Evolutionary conservation across 805 yeast genomes (phyloP), one percentile per base, ranked within the genome.

Genomic region (Kodamaea kaohsiungensis): DNA sequence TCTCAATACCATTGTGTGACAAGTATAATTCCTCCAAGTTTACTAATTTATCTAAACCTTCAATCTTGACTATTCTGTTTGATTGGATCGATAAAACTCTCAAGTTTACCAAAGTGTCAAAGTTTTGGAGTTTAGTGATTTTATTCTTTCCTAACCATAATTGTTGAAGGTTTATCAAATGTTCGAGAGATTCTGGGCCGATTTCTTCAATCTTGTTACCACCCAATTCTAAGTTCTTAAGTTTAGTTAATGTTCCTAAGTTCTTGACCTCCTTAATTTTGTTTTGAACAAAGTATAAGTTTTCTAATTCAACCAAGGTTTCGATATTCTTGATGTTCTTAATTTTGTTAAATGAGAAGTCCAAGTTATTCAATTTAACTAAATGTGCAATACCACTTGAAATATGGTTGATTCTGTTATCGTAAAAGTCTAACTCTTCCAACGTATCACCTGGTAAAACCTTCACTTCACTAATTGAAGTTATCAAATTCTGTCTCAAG

Each of bases 81-180:
- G 96, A 85, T 70, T 95, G 99, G 55, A 95, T 90, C 1, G 97
- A 89, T 48, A 95, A 76, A 10, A 95, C 82, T 53, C 83, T 81
- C 61, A 95, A 78, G 55, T 87, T 87, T 49, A 68, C 65, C 54
- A 95, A 76, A 7, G 75, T 73, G 35, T 73, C 69, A 53, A 95
- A 72, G 65, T 88, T 87, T 59, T 88, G 80, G 40, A 95, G 70
- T 63, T 73, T 80, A 1, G 80, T 61, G 52, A 95, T 89, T 57
- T 81, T 80, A 70, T 95, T 95, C 65, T 91, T 91, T 46, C 98
- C 99, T 43, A 95, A 76, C 99, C 98, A 95, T 46, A 95, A 74
- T 65, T 92, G 88, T 59, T 83, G 82, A 45, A 95, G 71, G 49
- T 78, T 81, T 0, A 70, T 72, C 55, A 93, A 73, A 0, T 72